A percentile compares a stretch with the other conserved stretches of the same genome.
Conservation (phyloP, 148 eudicot species). For the Camellia lanceoleosa region DNA sequence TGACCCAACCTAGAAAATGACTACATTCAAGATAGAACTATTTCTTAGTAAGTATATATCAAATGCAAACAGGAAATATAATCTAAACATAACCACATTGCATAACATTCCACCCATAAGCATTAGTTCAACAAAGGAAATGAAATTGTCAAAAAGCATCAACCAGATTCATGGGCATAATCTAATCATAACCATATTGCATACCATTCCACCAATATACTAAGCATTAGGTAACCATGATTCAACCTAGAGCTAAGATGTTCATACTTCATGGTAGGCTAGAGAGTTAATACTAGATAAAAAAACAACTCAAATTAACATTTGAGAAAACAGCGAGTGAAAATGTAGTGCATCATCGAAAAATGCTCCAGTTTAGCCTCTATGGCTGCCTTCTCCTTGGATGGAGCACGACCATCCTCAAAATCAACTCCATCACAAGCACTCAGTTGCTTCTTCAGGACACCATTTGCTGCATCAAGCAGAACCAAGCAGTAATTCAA, state of each 20-base stretch:
- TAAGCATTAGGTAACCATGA: too few relatives aligned
- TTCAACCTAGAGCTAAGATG: background rate
- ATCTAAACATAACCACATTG: too few relatives aligned
- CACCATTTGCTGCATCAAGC: background rate
- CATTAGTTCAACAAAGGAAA: too few relatives aligned
- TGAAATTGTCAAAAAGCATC: too few relatives aligned
- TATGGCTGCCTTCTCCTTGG: background rate
- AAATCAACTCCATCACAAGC: background rate
- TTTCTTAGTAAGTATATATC: too few relatives aligned
- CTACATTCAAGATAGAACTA: too few relatives aligned
- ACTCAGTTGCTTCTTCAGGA: background rate
- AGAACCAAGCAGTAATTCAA: background rate
- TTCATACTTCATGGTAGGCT: background rate
- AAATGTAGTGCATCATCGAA: background rate
- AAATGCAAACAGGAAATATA: too few relatives aligned
- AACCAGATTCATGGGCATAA: too few relatives aligned
- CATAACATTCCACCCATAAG: too few relatives aligned
- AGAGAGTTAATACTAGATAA: background rate
- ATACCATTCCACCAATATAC: too few relatives aligned
- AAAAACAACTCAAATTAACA: background rate
- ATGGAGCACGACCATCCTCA: background rate
- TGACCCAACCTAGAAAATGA: too few relatives aligned
- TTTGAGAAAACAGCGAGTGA: background rate
- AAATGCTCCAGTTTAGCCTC: background rate
- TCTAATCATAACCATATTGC: too few relatives aligned